Conservation (phyloP, 225 moss, liverwort and hornwort genomes). For the Sphagnum contortum region DNA sequence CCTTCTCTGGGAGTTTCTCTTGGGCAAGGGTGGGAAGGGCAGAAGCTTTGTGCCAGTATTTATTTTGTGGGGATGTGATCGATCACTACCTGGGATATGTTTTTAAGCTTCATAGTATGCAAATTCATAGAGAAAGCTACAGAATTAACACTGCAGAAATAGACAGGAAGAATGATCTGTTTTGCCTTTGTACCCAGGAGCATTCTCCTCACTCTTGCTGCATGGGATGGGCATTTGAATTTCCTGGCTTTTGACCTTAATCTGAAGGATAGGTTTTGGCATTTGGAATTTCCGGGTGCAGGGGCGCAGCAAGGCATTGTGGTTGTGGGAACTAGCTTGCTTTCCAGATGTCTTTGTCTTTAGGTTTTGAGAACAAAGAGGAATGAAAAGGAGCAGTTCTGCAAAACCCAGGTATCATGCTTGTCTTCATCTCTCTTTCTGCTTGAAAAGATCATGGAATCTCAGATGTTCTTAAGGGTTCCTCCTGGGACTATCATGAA, state of each 20-base stretch:
- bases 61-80: not conserved
- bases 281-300: not conserved
- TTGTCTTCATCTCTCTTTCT: no score
- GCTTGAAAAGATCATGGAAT: no score
- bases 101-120: not conserved
- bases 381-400: constrained; percentile 44
- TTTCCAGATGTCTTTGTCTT: constrained; percentile 1
- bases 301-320: no score
- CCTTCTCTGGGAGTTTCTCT: not conserved
- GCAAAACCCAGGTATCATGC: constrained; percentile 30
- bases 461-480: no score
- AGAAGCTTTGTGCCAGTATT: not conserved
- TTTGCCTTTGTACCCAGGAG: not conserved
- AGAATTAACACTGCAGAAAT: not conserved
- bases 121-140: no score
- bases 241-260: no score
- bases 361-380: constrained; percentile 9
- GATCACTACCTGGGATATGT: constrained; percentile 3
- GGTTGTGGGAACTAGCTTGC: not conserved
- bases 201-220: not conserved
- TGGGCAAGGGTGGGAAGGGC: not conserved
- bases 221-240: no score
- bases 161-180: not conserved
- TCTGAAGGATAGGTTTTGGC: not conserved
- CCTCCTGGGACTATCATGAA: no score